phyloP scores from a whole-genome alignment of 371 early-diverging fungal species.

The Zopfochytrium polystomum region DNA sequence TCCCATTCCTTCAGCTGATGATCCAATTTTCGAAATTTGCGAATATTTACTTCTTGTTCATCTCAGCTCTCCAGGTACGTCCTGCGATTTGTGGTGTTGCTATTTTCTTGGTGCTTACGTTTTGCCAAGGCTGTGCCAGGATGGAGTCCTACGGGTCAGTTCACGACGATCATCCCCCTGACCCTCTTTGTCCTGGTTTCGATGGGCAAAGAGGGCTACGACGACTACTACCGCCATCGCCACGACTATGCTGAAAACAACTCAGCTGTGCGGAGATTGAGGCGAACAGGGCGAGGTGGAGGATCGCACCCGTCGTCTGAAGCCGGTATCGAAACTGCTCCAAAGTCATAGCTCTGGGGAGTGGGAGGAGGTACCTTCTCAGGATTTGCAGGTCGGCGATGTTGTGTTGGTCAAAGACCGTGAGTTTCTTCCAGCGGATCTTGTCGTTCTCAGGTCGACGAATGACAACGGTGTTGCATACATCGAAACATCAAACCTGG shows the following conservation, averaged over 20 bases:
- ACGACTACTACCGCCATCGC: conserved; percentile 77
- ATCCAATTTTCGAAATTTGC: conserved; percentile 87
- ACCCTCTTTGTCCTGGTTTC: conserved; percentile 17
- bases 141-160: conserved; percentile 11
- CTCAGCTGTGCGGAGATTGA: conserved; percentile 50
- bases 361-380: conserved; percentile 16
- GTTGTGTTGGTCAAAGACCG: conserved; percentile 78
- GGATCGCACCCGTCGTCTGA: neutral
- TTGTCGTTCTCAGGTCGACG: conserved; percentile 74
- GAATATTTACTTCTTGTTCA: conserved; percentile 83
- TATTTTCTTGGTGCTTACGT: too few species aligned
- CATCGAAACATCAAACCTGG: conserved; percentile 92
- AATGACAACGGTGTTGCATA: conserved; percentile 73
- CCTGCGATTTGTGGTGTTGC: neutral
- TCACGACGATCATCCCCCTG: conserved; percentile 26
- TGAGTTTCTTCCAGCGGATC: conserved; percentile 89
- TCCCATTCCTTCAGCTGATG: conserved; percentile 87
- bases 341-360: too few species aligned
- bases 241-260: conserved; percentile 63
- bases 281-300: too few species aligned
- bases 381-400: conserved; percentile 87
- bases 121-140: conserved; percentile 64
- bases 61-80: conserved; percentile 68
- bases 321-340: neutral
- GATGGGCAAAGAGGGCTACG: conserved; percentile 79